Percentiles rank a stretch among this genome's conserved stretches.
Evolutionary conservation across 202 grass and related monocot genomes (phyloP).

Genomic region (Zizania palustris): DNA sequence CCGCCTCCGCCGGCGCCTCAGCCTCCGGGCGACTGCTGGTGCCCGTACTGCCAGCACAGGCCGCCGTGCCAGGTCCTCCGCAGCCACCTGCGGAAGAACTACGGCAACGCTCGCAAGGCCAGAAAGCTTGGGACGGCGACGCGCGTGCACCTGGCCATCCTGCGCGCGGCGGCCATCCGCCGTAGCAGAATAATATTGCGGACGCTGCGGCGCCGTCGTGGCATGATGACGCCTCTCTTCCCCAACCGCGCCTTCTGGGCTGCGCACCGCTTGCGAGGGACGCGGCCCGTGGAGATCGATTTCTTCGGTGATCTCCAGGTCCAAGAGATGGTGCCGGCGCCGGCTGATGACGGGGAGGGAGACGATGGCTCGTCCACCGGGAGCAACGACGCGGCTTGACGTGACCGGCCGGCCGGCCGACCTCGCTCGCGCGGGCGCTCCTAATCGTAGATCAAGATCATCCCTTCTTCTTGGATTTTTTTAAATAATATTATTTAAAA

Average conservation of each 20-base stretch:
- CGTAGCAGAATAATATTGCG: neutral
- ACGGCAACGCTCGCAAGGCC: neutral
- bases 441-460: too few species aligned
- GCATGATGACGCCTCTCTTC: neutral
- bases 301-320: neutral
- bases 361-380: neutral
- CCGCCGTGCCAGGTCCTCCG: neutral
- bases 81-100: neutral
- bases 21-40: neutral
- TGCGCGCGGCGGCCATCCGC: neutral
- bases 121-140: neutral
- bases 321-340: neutral
- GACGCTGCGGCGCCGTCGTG: too few species aligned
- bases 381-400: neutral
- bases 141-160: neutral
- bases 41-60: neutral
- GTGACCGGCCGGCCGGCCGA: too few species aligned
- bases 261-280: neutral
- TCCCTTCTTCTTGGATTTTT: too few species aligned
- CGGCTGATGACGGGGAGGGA: neutral
- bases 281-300: neutral
- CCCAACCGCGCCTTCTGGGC: neutral
- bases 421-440: too few species aligned
- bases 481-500: too few species aligned
- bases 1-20: too few species aligned